Base-by-base conservation (phyloP, 75 land plant species). In the Sequoia sempervirens region DNA sequence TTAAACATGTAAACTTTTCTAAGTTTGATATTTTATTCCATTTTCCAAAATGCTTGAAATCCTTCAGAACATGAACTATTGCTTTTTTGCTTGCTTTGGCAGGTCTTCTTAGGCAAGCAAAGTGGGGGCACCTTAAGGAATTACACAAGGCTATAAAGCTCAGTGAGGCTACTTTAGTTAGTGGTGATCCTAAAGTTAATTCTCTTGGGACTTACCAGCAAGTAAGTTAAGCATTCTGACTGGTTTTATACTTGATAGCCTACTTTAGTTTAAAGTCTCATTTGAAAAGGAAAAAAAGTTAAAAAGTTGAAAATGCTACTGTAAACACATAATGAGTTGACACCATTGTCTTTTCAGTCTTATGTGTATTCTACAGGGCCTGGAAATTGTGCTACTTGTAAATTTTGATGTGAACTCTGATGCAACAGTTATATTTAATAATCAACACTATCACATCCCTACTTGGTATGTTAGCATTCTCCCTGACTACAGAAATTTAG, bases 401-500 rank as follows among this genome's bases (percentile, higher is more conserved):
- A 95, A 92, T 79, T 89, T 68, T 81, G 80, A 92, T 80, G 34
- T 84, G 12, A 84, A 43, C 8, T 58, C 84, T 38, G 82, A 85
- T 36, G 90, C 90, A 52, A 90, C 83, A 28, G 93, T 93, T 14
- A 20, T 46, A 5, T 93, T 93, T 85, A 88, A 91, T 32, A 89
- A 89, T 76, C 75, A n/a, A 79, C 87, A 87, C 75, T 95, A 95
- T 76, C 50, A 87, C 74, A 86, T 95, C 64, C 95, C 97, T 17
- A 87, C 96, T 41, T 95, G 97, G 97, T 95, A 95, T 18, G 92
- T 92, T 61, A 95, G 97, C 83, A 93, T 95, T 46, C 94, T 95
- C 69, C 97, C 93, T n/a, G 97, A 95, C 82, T 95, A 94, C 84
- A 87, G 68, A 81, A 87, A 88, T 81, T 93, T 88, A 46, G 94